Conservation (phyloP, 2,329 filamentous ascomycete genomes). For the Trichoderma breve region DNA sequence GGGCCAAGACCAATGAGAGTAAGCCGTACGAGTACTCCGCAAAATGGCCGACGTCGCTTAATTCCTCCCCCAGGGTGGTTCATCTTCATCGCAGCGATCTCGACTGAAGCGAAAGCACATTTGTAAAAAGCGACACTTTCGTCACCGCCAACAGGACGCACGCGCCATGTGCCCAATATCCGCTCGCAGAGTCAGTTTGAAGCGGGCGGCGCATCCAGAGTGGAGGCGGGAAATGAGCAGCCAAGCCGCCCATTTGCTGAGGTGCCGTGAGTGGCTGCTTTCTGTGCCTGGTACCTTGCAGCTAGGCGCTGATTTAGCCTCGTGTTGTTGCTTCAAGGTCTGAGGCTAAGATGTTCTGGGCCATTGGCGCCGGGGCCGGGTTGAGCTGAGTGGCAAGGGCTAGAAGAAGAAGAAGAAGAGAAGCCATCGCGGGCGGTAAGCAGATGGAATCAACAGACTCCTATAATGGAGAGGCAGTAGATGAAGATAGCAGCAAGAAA, state of each 20-base stretch:
- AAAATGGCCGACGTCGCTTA: slow-evolving; percentile 17
- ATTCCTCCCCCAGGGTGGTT: not conserved
- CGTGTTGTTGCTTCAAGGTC: slow-evolving; percentile 3
- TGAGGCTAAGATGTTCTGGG: not conserved
- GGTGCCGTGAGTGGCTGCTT: not conserved
- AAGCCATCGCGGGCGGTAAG: not conserved
- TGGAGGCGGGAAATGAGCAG: slow-evolving; percentile 15
- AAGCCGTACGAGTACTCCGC: not conserved
- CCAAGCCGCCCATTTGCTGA: not conserved
- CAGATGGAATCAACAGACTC: too few relatives aligned
- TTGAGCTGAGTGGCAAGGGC: not conserved
- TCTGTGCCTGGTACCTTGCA: slow-evolving; percentile 18
- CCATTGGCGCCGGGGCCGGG: not conserved
- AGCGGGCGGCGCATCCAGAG: not conserved
- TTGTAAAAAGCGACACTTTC: not conserved
- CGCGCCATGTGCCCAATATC: not conserved
- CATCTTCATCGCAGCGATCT: slow-evolving; percentile 9
- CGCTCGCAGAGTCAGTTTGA: not conserved
- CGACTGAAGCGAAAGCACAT: not conserved
- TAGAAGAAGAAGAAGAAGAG: not conserved
- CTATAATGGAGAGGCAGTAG: not conserved
- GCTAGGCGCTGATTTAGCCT: slow-evolving; percentile 4
- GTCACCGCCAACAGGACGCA: slow-evolving; percentile 6
- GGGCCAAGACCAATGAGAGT: not conserved
- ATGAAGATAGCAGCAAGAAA: not conserved